Evolutionary conservation across 169 alveolate species (phyloP).

Genomic region (Plasmodium relictum): DNA sequence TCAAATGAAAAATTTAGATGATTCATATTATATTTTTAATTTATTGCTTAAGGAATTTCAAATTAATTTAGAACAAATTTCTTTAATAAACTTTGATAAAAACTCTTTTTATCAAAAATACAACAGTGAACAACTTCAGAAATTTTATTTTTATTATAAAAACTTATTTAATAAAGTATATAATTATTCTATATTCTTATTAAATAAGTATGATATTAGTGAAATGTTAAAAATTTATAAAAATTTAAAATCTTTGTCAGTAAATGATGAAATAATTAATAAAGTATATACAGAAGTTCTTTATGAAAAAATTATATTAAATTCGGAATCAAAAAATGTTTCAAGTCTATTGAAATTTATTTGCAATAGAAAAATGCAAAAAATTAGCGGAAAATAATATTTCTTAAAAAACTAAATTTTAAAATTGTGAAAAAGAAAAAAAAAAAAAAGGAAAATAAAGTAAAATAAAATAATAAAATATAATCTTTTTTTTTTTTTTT

Average conservation of each 20-base stretch:
- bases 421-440: not conserved
- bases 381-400: not conserved
- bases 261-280: slow-evolving; percentile 40
- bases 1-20: too few species aligned
- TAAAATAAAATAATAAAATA: too few species aligned
- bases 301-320: slow-evolving; percentile 38
- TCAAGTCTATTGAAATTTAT: slow-evolving; percentile 20
- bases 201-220: slow-evolving; percentile 45
- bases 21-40: slow-evolving; percentile 7
- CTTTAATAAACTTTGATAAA: slow-evolving; percentile 28
- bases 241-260: slow-evolving; percentile 23
- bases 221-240: slow-evolving; percentile 45
- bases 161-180: slow-evolving; percentile 46
- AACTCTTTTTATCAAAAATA: slow-evolving; percentile 32
- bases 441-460: not conserved
- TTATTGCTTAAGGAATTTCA: slow-evolving; percentile 33
- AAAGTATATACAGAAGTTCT: slow-evolving; percentile 43
- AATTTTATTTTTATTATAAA: slow-evolving; percentile 42
- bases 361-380: not conserved
- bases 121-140: slow-evolving; percentile 29
- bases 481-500: too few species aligned
- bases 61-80: slow-evolving; percentile 32
- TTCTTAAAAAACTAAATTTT: not conserved
- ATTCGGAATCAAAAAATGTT: slow-evolving; percentile 45
- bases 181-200: slow-evolving; percentile 52